Base-by-base conservation (phyloP, 78 protist species). In the Capsaspora owczarzaki region DNA sequence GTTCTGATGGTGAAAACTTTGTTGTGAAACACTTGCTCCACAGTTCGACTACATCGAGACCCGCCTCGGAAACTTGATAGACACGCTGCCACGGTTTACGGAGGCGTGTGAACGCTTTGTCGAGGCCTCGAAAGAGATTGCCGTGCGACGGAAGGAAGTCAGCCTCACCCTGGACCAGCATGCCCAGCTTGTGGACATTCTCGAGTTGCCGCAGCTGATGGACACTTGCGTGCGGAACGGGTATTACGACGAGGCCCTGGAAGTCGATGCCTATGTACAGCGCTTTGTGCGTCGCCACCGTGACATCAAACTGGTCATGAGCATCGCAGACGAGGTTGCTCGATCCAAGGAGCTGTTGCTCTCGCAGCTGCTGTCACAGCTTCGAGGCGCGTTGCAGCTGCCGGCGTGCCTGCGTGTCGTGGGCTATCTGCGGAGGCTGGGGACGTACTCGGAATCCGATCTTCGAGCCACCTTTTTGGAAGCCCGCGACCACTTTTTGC, bases 161-260 rank as follows among this genome's bases (percentile, higher is more conserved):
- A 16, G n/a, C 10, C n/a, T 75, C 41, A 23, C 42, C 49, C 37
- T 56, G 31, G 3, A 75, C 35, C 76, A 77, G 53, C 79, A 77
- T 41, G 37, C 44, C 23, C 87, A 78, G 74, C 83, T 84, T 0
- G 63, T 84, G 37, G 87, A 84, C 61, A 38, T 84, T 0, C 74
- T 84, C 6, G 87, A 84, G 71, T 43, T 81, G 29, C 79, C 85
- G 3, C 85, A 81, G 68, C 76, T 83, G 61, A 83, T 83, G 87
- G 87, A 83, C 51, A 83, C 87, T 0, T 78, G 74, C 56, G 82
- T 84, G 63, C 61, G 87, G 25, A 84, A 76, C 35, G 87, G 78
- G 20, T 78, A 78, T 70, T 84, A 84, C 35, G 87, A 84, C 35
- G 87, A 84, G 68, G 87, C 87, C 1, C 49, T 84, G 31, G 80